Base-by-base conservation (phyloP, 441 rosid species). In the Oxalis stricta region DNA sequence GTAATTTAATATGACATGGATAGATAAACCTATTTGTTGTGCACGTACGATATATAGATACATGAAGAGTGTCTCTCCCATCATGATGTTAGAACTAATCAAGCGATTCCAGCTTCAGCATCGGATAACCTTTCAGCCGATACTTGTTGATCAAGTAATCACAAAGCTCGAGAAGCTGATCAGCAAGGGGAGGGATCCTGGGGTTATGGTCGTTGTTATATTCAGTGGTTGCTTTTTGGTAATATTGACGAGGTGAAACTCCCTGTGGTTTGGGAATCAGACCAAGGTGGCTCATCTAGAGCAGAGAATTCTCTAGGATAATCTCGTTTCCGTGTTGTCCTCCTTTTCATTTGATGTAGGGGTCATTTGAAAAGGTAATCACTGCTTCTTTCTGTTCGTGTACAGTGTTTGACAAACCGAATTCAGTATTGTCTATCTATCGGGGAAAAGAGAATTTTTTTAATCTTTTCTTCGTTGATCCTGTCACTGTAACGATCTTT, bases 161-260 rank as follows among this genome's bases (percentile, higher is more conserved):
- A 56, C 95, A 92, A 7, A 87, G 50, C 67, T 87, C 92, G 57
- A 92, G 46, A 29, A 92, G 82, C 76, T 87, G 97, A 80, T 92
- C 99, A 2, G 95, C 99, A 5, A 87, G n/a, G 75, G 94, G 99
- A 21, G 99, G 95, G 56, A 92, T 92, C 37, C 71, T 86, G 11
- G 89, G 99, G 71, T 92, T 72, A 47, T 94, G 82, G 33, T 73
- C 49, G 14, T 77, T 84, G 37, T 92, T 92, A 61, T 92, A 92
- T 54, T 67, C 96, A 17, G 11, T 83, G 61, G 50, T 83, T 63
- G 94, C 96, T 20, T 84, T 91, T 53, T 84, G n/a, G 95, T 33
- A 84, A 91, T 71, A 79, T 91, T 56, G 64, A 75, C 11, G 95
- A 91, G 66, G 99, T 68, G 70, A 91, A 63, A 56, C 79, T 45